phyloP scores from a whole-genome alignment of 768 basidiomycete species.

The Naganishia onofrii region DNA sequence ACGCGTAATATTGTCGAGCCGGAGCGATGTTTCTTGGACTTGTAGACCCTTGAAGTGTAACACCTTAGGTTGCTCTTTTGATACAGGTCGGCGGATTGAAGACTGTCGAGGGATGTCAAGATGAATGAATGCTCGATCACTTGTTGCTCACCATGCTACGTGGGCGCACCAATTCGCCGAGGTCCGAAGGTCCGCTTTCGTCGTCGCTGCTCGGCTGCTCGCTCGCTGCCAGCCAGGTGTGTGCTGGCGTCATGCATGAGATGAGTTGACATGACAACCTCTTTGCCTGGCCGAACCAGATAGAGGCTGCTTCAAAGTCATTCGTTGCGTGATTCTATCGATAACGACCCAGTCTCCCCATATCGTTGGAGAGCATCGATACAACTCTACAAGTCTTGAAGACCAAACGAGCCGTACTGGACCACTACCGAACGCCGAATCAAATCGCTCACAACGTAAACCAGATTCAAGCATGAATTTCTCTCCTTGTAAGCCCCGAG shows the following conservation, averaged over 20 bases:
- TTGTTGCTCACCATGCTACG: background rate
- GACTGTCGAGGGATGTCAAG: background rate
- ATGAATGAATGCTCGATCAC: background rate
- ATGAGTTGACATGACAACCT: background rate
- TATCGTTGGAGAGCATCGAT: too few relatives aligned
- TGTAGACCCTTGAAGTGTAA: too few relatives aligned
- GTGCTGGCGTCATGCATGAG: background rate
- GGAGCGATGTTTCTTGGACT: too few relatives aligned
- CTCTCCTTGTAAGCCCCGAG: slow-evolving; percentile 45
- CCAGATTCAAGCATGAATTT: slow-evolving; percentile 39
- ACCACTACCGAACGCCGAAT: background rate
- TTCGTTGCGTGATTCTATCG: too few relatives aligned
- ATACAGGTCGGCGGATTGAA: too few relatives aligned
- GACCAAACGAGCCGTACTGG: background rate
- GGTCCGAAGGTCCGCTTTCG: too few relatives aligned
- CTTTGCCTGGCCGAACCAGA: background rate
- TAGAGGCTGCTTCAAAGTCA: too few relatives aligned
- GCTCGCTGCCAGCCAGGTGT: too few relatives aligned
- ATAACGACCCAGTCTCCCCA: too few relatives aligned
- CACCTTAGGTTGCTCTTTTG: too few relatives aligned
- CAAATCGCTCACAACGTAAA: background rate
- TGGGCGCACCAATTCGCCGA: background rate
- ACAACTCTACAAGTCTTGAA: too few relatives aligned
- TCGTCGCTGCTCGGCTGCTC: too few relatives aligned
- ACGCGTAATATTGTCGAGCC: background rate